Conservation (phyloP, 2,329 filamentous ascomycete genomes). For the Fonsecaea monophora region DNA sequence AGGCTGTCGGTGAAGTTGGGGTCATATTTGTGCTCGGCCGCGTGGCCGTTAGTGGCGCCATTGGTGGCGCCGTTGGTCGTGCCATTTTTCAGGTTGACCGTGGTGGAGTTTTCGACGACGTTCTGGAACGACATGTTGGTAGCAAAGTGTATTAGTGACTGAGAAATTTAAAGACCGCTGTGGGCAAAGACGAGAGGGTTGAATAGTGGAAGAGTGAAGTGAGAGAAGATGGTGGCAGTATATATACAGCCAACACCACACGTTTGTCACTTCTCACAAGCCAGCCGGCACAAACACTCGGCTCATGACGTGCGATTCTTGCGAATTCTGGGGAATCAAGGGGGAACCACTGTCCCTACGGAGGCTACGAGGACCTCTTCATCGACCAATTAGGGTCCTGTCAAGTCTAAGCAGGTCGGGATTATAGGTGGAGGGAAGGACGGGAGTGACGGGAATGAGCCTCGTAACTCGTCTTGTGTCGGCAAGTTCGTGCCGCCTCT, state of each 20-base stretch:
- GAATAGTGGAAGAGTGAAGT: no score
- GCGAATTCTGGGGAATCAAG: neutral
- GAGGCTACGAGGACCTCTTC: no score
- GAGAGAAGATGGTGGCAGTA: neutral
- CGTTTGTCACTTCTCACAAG: no score
- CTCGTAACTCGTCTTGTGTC: neutral
- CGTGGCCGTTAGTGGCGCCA: constrained; percentile 10
- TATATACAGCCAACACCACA: neutral
- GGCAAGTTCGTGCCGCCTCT: constrained; percentile 3
- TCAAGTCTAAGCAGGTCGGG: constrained; percentile 9
- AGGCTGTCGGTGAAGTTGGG: constrained; percentile 77
- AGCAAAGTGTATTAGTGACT: neutral
- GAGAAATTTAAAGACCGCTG: neutral
- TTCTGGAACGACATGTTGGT: constrained; percentile 18
- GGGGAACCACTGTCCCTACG: neutral
- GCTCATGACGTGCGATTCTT: neutral
- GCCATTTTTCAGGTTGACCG: neutral
- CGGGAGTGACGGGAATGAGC: no score
- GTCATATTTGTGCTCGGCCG: constrained; percentile 62
- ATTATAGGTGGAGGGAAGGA: neutral
- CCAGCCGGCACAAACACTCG: neutral
- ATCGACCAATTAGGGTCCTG: constrained; percentile 1
- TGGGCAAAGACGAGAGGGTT: neutral
- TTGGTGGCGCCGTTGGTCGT: constrained; percentile 12
- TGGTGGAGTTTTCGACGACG: constrained; percentile 15